Evolutionary conservation across 495 filamentous ascomycete species (phyloP).

Genomic region (Penicillium paxilli): DNA sequence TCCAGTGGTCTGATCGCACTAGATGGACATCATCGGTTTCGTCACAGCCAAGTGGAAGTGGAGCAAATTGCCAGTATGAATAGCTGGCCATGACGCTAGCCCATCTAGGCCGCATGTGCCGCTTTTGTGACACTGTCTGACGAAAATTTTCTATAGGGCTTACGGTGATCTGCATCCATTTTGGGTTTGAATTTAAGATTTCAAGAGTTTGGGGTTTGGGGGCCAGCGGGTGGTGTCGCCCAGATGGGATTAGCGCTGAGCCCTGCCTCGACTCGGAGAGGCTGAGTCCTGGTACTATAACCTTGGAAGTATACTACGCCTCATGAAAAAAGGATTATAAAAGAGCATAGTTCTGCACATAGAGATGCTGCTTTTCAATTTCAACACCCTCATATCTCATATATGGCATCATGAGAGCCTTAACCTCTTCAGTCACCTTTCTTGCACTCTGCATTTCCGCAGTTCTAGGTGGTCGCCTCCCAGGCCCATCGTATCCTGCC

Average conservation of each 20-base stretch:
- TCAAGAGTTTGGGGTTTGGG: neutral
- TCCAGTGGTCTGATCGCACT: too few species aligned
- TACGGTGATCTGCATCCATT: neutral
- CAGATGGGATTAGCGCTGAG: neutral
- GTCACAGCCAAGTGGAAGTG: neutral
- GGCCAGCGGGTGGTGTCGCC: neutral
- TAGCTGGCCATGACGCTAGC: neutral
- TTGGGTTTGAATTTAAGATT: neutral
- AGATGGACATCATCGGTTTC: too few species aligned
- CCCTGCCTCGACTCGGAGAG: neutral
- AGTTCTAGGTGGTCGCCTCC: slow-evolving; percentile 29
- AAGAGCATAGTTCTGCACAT: neutral
- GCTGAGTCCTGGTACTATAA: too few species aligned
- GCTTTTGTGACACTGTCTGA: neutral
- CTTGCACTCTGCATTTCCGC: slow-evolving; percentile 4
- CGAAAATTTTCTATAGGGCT: neutral
- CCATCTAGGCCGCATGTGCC: neutral
- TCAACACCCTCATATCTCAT: neutral
- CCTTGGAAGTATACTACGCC: neutral
- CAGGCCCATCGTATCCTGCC: slow-evolving; percentile 34
- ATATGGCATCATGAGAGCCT: neutral
- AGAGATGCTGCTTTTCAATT: neutral
- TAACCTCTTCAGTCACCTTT: neutral
- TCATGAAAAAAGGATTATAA: neutral
- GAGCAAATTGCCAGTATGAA: neutral